Conservation (phyloP, 179 eudicot species). For the Actinidia arguta region DNA sequence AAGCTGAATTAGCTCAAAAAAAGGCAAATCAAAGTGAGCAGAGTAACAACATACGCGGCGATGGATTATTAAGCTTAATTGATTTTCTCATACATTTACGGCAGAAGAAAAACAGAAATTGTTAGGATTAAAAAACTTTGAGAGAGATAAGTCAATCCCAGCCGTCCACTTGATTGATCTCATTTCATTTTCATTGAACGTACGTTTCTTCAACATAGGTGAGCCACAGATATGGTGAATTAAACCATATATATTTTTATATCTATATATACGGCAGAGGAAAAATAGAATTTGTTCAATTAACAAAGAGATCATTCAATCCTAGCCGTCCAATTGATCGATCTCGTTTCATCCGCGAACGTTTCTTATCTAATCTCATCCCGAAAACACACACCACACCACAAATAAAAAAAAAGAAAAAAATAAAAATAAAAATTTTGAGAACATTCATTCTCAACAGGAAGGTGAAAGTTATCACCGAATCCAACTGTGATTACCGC, state of each 20-base stretch:
- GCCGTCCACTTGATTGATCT: background rate
- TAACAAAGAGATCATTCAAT: background rate
- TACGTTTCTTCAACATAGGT: too few species aligned
- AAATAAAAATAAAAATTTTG: background rate
- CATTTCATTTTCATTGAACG: too few species aligned
- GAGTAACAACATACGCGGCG: too few species aligned
- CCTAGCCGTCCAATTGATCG: background rate
- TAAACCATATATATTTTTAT: background rate
- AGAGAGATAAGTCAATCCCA: background rate
- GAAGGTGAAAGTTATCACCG: background rate
- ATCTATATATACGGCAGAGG: background rate
- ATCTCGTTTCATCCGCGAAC: background rate
- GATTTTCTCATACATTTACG: background rate
- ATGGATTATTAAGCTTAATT: background rate
- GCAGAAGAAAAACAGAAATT: background rate
- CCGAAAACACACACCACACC: background rate
- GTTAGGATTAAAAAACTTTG: background rate
- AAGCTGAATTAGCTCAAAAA: too few species aligned
- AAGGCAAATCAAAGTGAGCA: too few species aligned
- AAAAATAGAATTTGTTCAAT: background rate
- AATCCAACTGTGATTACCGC: constrained; percentile 12
- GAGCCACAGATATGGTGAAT: too few species aligned
- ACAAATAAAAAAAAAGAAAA: background rate
- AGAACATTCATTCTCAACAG: background rate
- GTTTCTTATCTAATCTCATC: constrained; percentile 1